Percentiles rank a stretch among this genome's conserved stretches.
Conservation (phyloP, 2,329 filamentous ascomycete genomes). For the Arthrobotrys musiformis region DNA sequence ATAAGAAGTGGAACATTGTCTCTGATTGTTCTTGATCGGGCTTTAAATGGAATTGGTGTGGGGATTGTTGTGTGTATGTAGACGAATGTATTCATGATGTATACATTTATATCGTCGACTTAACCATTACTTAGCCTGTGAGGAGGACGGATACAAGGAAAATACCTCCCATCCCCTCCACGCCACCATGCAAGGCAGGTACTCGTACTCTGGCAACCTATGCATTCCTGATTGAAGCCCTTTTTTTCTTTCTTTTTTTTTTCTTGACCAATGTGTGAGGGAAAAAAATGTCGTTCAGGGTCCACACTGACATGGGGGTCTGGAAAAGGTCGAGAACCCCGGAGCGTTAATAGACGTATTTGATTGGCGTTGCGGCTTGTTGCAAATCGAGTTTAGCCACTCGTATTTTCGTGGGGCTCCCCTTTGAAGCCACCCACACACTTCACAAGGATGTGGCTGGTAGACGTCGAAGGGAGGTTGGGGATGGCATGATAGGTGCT, state of each 20-base stretch:
- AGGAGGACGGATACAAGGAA: conserved; percentile 14
- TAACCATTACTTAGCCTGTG: not conserved
- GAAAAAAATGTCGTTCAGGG: conserved; percentile 36
- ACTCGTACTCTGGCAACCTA: too few relatives aligned
- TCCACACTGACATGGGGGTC: conserved; percentile 53
- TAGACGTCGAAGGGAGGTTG: conserved; percentile 9
- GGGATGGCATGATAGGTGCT: conserved; percentile 12
- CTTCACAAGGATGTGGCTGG: conserved; percentile 49
- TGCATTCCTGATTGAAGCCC: conserved; percentile 9
- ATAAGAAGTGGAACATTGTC: conserved; percentile 12
- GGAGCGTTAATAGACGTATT: conserved; percentile 21
- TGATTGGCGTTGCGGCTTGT: conserved; percentile 49
- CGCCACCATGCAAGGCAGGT: conserved; percentile 20
- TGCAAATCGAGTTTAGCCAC: conserved; percentile 57
- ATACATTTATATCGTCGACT: not conserved
- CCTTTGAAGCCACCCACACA: conserved; percentile 51
- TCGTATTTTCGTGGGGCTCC: conserved; percentile 26
- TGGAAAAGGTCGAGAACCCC: not conserved
- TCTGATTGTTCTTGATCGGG: not conserved
- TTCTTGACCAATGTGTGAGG: conserved; percentile 15
- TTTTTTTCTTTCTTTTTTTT: not conserved
- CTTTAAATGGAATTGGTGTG: conserved; percentile 16
- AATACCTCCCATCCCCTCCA: not conserved
- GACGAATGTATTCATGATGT: conserved; percentile 20
- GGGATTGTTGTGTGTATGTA: conserved; percentile 18